Evolutionary conservation across 2,329 filamentous ascomycete species (phyloP).

Genomic region (Colletotrichum phormii): DNA sequence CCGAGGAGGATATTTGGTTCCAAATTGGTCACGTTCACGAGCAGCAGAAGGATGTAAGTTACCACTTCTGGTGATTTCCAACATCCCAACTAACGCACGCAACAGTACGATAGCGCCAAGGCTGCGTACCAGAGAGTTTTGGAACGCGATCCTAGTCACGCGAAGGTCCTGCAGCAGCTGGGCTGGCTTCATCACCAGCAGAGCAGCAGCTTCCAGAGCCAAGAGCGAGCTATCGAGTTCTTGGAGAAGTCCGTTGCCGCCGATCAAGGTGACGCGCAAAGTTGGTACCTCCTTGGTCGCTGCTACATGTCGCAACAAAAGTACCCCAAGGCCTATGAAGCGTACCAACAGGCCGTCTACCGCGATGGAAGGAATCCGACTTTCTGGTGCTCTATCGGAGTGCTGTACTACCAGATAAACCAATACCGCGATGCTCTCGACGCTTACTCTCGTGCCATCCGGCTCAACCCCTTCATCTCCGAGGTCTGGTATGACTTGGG

Average conservation of each 20-base stretch:
- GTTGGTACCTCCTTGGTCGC: slow-evolving; percentile 96
- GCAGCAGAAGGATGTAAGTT: slow-evolving; percentile 95
- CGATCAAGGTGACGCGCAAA: slow-evolving; percentile 94
- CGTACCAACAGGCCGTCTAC: slow-evolving; percentile 98
- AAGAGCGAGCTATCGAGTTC: slow-evolving; percentile 97
- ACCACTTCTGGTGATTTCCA: slow-evolving; percentile 41
- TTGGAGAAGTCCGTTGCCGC: slow-evolving; percentile 95
- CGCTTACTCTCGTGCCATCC: slow-evolving; percentile 96
- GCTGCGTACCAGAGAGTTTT: slow-evolving; percentile 91
- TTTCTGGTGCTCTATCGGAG: slow-evolving; percentile 99
- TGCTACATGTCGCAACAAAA: slow-evolving; percentile 99
- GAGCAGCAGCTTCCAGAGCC: slow-evolving; percentile 88
- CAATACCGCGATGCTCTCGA: slow-evolving; percentile 98
- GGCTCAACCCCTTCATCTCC: slow-evolving; percentile 96
- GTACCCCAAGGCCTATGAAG: slow-evolving; percentile 98
- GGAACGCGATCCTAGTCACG: slow-evolving; percentile 94
- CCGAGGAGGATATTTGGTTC: slow-evolving; percentile 99
- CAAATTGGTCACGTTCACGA: slow-evolving; percentile 99
- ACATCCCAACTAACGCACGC: slow-evolving; percentile 43
- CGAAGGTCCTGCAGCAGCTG: slow-evolving; percentile 97
- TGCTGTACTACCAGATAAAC: slow-evolving; percentile 99
- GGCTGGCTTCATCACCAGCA: slow-evolving; percentile 98
- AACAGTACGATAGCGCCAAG: slow-evolving; percentile 91
- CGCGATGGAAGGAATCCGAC: slow-evolving; percentile 97
- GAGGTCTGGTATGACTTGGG: slow-evolving; percentile 99